A percentile compares a stretch with the other conserved stretches of the same genome.
Evolutionary conservation across 176 grass and related monocot genomes (phyloP).

Genomic region (Raddia guianensis): DNA sequence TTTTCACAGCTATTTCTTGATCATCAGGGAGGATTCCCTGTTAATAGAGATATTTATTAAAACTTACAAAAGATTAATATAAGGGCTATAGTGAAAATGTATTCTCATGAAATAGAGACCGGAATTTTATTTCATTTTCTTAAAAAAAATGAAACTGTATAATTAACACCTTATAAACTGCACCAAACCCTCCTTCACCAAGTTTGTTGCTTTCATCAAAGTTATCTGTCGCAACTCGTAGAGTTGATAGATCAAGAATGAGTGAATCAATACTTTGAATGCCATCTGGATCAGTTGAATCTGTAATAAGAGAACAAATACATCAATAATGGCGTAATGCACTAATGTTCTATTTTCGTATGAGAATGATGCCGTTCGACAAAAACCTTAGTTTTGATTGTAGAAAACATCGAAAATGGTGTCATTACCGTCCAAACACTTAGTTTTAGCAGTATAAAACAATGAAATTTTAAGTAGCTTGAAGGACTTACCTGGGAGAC

Average conservation of each 20-base stretch:
- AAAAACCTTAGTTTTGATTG: background rate
- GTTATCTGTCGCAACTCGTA: conserved; percentile 45
- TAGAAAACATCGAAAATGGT: background rate
- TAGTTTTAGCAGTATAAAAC: background rate
- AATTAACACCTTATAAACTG: conserved; percentile 48
- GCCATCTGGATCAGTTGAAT: conserved; percentile 29
- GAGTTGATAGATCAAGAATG: conserved; percentile 49
- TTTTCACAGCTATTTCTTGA: conserved; percentile 57
- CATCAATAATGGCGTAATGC: background rate
- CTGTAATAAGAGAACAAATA: conserved; percentile 16
- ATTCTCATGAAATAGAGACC: too few relatives aligned
- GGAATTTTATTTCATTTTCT: too few relatives aligned
- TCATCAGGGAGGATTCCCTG: conserved; percentile 61
- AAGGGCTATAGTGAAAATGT: background rate
- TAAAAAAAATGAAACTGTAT: too few relatives aligned
- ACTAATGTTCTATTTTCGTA: background rate
- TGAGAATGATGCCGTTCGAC: background rate
- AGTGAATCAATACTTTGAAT: conserved; percentile 40
- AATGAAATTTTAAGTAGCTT: background rate
- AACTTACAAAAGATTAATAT: background rate
- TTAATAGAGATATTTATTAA: background rate
- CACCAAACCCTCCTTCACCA: conserved; percentile 67
- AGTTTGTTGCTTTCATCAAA: conserved; percentile 62
- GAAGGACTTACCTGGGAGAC: conserved; percentile 33
- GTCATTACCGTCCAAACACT: background rate